Base-by-base conservation (phyloP, 75 land plant species). In the Cupressus sempervirens region DNA sequence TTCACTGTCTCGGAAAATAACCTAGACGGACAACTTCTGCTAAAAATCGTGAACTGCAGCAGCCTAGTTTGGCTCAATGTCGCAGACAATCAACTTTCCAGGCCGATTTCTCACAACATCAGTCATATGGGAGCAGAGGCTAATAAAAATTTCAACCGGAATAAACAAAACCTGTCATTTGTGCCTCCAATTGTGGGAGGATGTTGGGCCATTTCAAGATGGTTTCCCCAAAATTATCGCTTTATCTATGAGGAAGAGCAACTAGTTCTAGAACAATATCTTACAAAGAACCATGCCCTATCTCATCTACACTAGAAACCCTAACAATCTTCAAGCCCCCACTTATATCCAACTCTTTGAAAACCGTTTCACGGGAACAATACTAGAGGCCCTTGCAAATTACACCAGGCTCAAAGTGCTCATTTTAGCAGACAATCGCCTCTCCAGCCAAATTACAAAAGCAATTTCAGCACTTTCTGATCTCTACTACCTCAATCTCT, bases 161-260 rank as follows among this genome's bases (percentile, higher is more conserved):
- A 93, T 58, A 81, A 86, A 3, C 68, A 32, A 72, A n/a, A n/a
- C n/a, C n/a, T n/a, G n/a, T n/a, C n/a, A n/a, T n/a, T n/a, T n/a
- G n/a, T n/a, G n/a, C n/a, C 81, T 4, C 83, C 85, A 50, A 92
- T 86, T 45, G 85, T 93, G 18, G 93, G 93, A 20, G 95, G 93
- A 85, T 95, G 97, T 85, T 80, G 84, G 79, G 85, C 92, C 34
- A 86, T 97, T 89, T 87, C 46, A 67, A 82, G 93, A 45, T 95
- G 95, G 97, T 87, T 95, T 18, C 99, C 99, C 18, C 92, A 83
- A 73, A 75, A 87, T 32, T 88, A 91, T 76, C 93, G 92, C 84
- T 89, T 92, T 86, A 88, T 88, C 14, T 88, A 88, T 75, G 87
- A 84, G 87, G 86, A 35, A 83, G 88, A 41, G 96, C 65, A 83